Evolutionary conservation across 177 flowering plant genomes (phyloP).

Genomic region (Vitis hybrid): DNA sequence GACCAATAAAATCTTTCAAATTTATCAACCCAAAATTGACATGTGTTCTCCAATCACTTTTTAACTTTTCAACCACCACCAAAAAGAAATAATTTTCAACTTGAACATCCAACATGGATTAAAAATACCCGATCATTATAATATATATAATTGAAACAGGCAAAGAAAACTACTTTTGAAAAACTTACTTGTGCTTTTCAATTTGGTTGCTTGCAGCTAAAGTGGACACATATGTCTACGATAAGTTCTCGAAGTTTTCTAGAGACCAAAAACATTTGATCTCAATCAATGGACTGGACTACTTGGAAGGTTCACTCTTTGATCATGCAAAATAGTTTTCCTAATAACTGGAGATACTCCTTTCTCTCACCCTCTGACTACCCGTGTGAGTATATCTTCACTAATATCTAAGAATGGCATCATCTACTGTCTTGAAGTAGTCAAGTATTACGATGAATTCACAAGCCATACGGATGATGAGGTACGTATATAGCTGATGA

Average conservation of each 20-base stretch:
- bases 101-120: no score
- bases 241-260: conserved; percentile 43
- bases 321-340: conserved; percentile 22
- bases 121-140: no score
- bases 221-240: conserved; percentile 67
- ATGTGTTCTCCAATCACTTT: no score
- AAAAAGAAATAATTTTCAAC: no score
- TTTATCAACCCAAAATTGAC: no score
- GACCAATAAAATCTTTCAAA: no score
- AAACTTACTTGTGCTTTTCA: no score
- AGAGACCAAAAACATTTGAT: conserved; percentile 65
- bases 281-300: conserved; percentile 37
- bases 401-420: conserved; percentile 33
- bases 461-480: conserved; percentile 23
- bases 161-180: no score
- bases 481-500: conserved; percentile 18
- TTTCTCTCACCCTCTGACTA: conserved; percentile 53
- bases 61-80: no score
- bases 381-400: conserved; percentile 21
- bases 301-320: conserved; percentile 54
- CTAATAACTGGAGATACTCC: conserved; percentile 53
- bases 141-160: no score
- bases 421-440: conserved; percentile 58
- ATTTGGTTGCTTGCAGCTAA: conserved; percentile 35
- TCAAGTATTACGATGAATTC: conserved; percentile 46